phyloP scores from a whole-genome alignment of 352 stramenopile species.

The Aphanomyces euteiches region DNA sequence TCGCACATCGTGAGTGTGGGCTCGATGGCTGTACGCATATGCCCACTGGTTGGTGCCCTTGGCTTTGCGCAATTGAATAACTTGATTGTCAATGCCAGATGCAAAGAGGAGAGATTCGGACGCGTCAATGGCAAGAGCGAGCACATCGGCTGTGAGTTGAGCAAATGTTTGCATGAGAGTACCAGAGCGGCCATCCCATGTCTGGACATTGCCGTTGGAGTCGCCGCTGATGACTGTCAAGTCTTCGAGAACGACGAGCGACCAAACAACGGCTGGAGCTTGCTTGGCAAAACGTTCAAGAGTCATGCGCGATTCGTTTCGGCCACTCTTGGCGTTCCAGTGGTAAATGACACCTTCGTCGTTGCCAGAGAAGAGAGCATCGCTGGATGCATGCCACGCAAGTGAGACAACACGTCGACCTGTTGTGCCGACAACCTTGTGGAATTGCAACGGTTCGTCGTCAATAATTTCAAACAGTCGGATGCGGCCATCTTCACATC shows the following conservation, averaged over 20 bases:
- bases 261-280: conserved; percentile 81
- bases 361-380: conserved; percentile 82
- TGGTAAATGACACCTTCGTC: conserved; percentile 85
- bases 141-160: conserved; percentile 87
- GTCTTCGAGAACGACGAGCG: conserved; percentile 84
- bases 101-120: conserved; percentile 89
- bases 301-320: conserved; percentile 81
- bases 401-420: conserved; percentile 75
- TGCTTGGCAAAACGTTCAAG: conserved; percentile 64
- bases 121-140: conserved; percentile 77
- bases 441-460: conserved; percentile 64
- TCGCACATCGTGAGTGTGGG: conserved; percentile 88
- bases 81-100: conserved; percentile 91
- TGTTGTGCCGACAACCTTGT: conserved; percentile 77
- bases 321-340: conserved; percentile 72
- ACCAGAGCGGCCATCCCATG: conserved; percentile 89
- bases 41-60: conserved; percentile 50
- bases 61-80: conserved; percentile 75
- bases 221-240: conserved; percentile 90
- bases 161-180: conserved; percentile 91
- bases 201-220: conserved; percentile 89
- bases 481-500: conserved; percentile 88
- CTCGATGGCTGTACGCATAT: conserved; percentile 84
- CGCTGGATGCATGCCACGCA: conserved; percentile 64
- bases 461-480: conserved; percentile 78